Evolutionary conservation across 78 protist genomes (phyloP).

Genomic region (Andalucia godoyi): DNA sequence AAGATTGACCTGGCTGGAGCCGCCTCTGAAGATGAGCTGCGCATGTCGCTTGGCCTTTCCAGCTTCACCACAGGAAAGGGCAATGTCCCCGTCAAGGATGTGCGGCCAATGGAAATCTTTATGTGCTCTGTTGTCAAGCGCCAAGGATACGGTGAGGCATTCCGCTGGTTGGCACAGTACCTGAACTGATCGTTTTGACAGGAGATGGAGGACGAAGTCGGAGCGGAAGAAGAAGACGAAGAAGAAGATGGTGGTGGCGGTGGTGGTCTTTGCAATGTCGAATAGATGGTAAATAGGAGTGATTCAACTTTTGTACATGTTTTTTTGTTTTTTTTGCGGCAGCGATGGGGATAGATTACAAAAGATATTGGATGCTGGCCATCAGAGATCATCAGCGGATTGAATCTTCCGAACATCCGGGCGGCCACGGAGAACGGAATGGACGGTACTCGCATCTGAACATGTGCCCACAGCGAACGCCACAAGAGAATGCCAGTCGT

Average conservation of each 20-base stretch:
- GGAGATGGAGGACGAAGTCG: not conserved
- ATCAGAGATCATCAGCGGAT: too few relatives aligned
- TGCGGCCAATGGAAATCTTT: slow-evolving; percentile 94
- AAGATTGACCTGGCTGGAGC: slow-evolving; percentile 91
- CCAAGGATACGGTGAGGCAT: slow-evolving; percentile 93
- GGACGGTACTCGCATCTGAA: too few relatives aligned
- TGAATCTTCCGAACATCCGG: too few relatives aligned
- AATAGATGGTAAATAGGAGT: not conserved
- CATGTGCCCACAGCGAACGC: too few relatives aligned
- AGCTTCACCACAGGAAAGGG: slow-evolving; percentile 74
- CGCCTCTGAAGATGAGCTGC: slow-evolving; percentile 77
- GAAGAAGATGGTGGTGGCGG: too few relatives aligned
- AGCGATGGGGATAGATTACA: too few relatives aligned
- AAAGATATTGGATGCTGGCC: too few relatives aligned
- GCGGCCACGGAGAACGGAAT: too few relatives aligned
- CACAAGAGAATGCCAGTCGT: too few relatives aligned
- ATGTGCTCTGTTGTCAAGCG: slow-evolving; percentile 88
- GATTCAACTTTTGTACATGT: not conserved
- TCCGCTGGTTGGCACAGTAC: slow-evolving; percentile 38
- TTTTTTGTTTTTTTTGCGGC: not conserved
- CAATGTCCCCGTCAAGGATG: slow-evolving; percentile 25
- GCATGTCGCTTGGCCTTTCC: slow-evolving; percentile 57
- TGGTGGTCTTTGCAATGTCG: not conserved
- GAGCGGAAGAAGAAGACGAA: too few relatives aligned
- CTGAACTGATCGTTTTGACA: too few relatives aligned